A percentile compares a stretch with the other conserved stretches of the same genome.
These are phyloP conservation scores for Trichoderma koningiopsis DNA, from an alignment of 2,329 filamentous ascomycete genomes.

Conservation along the genomic window DNA sequence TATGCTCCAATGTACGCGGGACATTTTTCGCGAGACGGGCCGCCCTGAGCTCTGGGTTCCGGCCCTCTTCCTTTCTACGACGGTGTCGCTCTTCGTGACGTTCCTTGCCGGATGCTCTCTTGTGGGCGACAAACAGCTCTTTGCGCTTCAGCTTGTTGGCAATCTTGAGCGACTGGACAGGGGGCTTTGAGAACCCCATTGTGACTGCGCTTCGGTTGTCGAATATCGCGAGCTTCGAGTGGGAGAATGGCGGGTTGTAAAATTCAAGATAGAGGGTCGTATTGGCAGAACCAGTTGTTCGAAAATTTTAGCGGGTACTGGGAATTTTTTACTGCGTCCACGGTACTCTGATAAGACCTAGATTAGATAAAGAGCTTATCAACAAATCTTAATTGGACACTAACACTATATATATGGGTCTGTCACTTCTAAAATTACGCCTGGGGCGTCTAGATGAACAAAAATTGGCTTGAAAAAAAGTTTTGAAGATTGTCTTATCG, in stretches of 20 bases:
- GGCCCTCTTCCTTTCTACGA: constrained; percentile 81
- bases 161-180: constrained; percentile 48
- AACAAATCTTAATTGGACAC: fast-evolving
- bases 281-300: constrained; percentile 20
- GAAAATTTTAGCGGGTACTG: constrained; percentile 43
- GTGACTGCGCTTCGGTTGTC: constrained; percentile 5
- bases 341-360: neutral
- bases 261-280: constrained; percentile 8
- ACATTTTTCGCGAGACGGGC: constrained; percentile 77
- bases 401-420: fast-evolving
- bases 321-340: constrained; percentile 5
- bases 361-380: neutral
- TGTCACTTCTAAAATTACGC: neutral
- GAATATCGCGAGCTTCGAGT: neutral
- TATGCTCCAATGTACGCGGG: constrained; percentile 79
- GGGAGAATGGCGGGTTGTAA: constrained; percentile 20
- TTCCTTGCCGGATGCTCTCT: constrained; percentile 72
- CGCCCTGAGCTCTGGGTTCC: constrained; percentile 73
- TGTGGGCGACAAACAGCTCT: constrained; percentile 76
- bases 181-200: constrained; percentile 43
- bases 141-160: constrained; percentile 81
- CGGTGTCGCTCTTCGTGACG: constrained; percentile 76
- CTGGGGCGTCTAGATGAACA: constrained; percentile 27
- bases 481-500: constrained; percentile 11
- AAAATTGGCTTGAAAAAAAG: constrained; percentile 33